phyloP scores from a whole-genome alignment of 441 rosid genomes.

The Corymbia citriodora region DNA sequence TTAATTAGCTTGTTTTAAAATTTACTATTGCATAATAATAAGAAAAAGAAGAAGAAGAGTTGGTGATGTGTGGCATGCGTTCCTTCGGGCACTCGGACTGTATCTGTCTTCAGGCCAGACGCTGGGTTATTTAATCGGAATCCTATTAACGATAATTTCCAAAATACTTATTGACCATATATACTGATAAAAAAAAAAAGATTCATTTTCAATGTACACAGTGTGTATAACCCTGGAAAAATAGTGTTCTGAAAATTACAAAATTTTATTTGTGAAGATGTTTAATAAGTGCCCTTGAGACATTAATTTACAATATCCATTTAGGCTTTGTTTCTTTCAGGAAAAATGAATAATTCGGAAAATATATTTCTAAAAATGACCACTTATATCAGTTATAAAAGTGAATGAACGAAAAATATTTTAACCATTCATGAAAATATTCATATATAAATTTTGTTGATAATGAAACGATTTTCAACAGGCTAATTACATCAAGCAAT shows the following conservation, averaged over 20 bases:
- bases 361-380: accelerated
- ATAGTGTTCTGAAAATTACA: neutral
- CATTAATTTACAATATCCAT: neutral
- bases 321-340: accelerated
- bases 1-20: neutral
- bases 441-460: neutral
- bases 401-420: no score
- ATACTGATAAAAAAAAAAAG: neutral
- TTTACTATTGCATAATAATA: neutral
- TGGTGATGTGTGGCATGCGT: neutral
- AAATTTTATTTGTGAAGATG: neutral
- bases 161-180: neutral
- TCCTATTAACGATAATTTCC: neutral
- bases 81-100: neutral
- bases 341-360: no score
- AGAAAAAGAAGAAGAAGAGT: neutral
- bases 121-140: neutral
- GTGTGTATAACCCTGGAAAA: neutral
- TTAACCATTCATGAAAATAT: no score
- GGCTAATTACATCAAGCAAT: neutral
- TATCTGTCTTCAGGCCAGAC: neutral
- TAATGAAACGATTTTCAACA: no score
- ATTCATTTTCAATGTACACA: neutral
- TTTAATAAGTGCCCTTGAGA: neutral
- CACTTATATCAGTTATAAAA: no score